These are phyloP conservation scores for Cudoniella acicularis DNA, from an alignment of 495 filamentous ascomycete species.

Conservation along the genomic window DNA sequence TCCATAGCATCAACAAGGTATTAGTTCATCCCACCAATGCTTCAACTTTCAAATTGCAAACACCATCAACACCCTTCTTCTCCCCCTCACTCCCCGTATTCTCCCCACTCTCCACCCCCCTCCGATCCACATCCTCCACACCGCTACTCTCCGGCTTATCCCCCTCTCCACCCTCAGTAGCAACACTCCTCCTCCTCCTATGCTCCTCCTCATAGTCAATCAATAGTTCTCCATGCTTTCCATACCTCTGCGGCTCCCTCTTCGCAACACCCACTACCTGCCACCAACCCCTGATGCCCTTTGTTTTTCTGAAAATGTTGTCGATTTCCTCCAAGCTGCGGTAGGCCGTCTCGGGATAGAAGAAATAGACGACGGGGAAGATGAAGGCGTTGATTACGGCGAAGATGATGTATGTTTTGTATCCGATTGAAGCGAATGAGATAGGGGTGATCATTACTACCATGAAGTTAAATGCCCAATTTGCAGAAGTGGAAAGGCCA, in stretches of 20 bases:
- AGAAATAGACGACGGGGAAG: slow-evolving; percentile 66
- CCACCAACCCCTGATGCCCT: slow-evolving; percentile 39
- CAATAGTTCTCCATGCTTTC: slow-evolving; percentile 64
- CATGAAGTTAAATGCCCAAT: slow-evolving; percentile 58
- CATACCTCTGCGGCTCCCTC: slow-evolving; percentile 63
- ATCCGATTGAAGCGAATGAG: slow-evolving; percentile 61
- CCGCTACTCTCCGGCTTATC: background rate
- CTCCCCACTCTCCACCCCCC: background rate
- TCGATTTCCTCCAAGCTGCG: slow-evolving; percentile 76
- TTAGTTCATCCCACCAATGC: too few species aligned
- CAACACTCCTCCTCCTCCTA: slow-evolving; percentile 2
- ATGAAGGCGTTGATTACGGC: slow-evolving; percentile 73
- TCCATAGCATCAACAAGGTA: too few species aligned
- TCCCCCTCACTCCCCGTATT: background rate
- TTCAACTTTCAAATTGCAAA: too few species aligned
- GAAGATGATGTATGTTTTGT: slow-evolving; percentile 76
- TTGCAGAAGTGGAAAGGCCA: slow-evolving; percentile 58
- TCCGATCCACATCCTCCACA: background rate
- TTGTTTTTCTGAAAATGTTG: slow-evolving; percentile 65
- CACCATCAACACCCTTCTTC: background rate
- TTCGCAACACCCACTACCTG: slow-evolving; percentile 56
- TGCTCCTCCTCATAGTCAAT: slow-evolving; percentile 53
- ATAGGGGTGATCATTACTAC: slow-evolving; percentile 73
- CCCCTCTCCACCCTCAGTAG: background rate
- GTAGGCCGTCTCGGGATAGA: slow-evolving; percentile 73